Conservation (phyloP, 257 asterid species). For the Datura wrightii region DNA sequence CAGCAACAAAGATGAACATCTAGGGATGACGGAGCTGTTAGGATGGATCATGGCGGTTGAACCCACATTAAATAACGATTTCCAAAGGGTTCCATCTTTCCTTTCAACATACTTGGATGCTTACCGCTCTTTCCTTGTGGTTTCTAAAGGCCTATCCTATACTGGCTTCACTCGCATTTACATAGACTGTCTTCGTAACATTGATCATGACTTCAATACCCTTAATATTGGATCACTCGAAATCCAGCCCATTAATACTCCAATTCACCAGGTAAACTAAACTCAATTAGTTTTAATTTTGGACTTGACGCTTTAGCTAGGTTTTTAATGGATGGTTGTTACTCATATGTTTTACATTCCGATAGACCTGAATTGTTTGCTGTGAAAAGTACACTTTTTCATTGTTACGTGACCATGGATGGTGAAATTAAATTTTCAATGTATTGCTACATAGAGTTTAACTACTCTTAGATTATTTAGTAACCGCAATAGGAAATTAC, state of each 20-base stretch:
- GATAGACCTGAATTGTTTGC: not conserved
- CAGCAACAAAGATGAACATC: not conserved
- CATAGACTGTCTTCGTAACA: not conserved
- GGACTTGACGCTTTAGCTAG: not conserved
- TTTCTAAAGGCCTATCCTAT: not conserved
- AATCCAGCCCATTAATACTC: not conserved
- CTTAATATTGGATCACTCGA: not conserved
- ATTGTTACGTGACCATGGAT: not conserved
- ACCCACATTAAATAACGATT: not conserved
- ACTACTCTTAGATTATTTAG: not conserved
- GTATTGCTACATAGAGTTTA: not conserved
- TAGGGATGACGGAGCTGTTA: not conserved
- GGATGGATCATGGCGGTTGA: not conserved
- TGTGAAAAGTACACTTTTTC: not conserved
- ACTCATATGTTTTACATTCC: not conserved
- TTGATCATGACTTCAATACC: not conserved
- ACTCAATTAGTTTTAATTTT: not conserved
- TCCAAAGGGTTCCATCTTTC: not conserved
- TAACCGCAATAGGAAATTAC: not conserved
- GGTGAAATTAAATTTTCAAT: not conserved
- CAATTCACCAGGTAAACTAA: not conserved
- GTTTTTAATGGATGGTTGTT: no score
- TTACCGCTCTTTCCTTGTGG: not conserved
- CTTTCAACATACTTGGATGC: not conserved
- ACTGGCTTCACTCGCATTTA: not conserved